These are phyloP conservation scores for Hebeloma cylindrosporum DNA, from an alignment of 768 basidiomycete genomes.

Conservation along the genomic window DNA sequence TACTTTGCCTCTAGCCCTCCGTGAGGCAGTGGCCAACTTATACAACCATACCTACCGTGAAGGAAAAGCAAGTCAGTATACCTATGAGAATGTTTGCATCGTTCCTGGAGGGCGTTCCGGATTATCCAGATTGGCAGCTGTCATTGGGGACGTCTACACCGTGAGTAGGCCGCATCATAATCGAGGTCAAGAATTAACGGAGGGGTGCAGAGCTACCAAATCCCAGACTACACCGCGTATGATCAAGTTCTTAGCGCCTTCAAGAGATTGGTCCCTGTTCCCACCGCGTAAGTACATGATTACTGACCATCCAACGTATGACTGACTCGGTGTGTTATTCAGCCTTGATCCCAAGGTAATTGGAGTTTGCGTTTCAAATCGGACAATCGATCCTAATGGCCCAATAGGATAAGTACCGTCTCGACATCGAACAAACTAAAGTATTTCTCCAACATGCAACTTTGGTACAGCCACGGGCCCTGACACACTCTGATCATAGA, in stretches of 20 bases:
- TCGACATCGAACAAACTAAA: slow-evolving; percentile 80
- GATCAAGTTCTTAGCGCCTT: slow-evolving; percentile 85
- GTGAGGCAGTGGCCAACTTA: slow-evolving; percentile 85
- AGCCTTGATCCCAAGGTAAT: slow-evolving; percentile 37
- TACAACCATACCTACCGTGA: slow-evolving; percentile 89
- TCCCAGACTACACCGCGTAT: slow-evolving; percentile 91
- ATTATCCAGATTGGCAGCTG: slow-evolving; percentile 87
- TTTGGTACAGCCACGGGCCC: not conserved
- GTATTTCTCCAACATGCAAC: slow-evolving; percentile 28
- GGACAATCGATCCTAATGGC: not conserved
- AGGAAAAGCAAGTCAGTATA: slow-evolving; percentile 82
- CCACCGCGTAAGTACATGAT: slow-evolving; percentile 67
- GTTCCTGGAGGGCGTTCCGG: slow-evolving; percentile 93
- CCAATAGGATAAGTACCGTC: slow-evolving; percentile 59
- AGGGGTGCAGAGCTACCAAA: slow-evolving; percentile 69
- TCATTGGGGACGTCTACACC: slow-evolving; percentile 86
- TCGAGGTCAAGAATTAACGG: not conserved
- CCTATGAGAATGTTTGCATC: slow-evolving; percentile 90
- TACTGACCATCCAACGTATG: too few species aligned
- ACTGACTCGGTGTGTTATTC: not conserved
- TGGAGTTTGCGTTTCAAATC: not conserved
- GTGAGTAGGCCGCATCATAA: slow-evolving; percentile 35
- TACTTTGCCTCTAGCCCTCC: slow-evolving; percentile 49
- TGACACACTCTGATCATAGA: slow-evolving; percentile 34
- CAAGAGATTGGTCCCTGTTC: slow-evolving; percentile 86